Evolutionary conservation across 164 flowering plant genomes (phyloP), one percentile per base, ranked within the genome.

Genomic region (Umbilicus rupestris): DNA sequence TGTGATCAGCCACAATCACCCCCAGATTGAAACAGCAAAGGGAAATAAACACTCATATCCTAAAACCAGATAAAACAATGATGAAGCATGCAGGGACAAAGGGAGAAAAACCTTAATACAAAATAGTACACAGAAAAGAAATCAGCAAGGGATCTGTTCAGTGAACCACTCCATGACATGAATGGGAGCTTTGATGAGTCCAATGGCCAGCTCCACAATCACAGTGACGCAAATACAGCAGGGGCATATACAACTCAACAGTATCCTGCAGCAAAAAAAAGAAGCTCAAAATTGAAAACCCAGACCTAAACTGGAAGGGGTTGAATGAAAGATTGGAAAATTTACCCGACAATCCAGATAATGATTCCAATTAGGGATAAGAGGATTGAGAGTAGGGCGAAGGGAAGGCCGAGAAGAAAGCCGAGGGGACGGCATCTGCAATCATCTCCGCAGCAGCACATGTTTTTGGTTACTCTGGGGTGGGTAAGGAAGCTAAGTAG

Each of bases 321-420:
- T 35, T 35, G 37, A 35, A 7, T 0, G 8, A 62, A 5, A 62
- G 15, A 35, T 3, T 35, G 42, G 62, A 41, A 45, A 12, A 73
- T 75, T 16, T 39, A 86, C 94, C 94, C 94, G 49, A 88, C 75
- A 46, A 86, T 81, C 94, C 94, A 88, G 69, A 88, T 41, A 64
- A 84, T n/a, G 62, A 83, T 74, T 39, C 90, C 94, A 30, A 86
- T 74, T 62, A 83, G 42, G 73, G 88, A 84, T 74, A 87, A n/a
- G 63, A 85, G 69, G 37, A 84, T 78, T 15, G 85, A 52, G 66
- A 85, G 74, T 50, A 87, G 73, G 66, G 86, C 91, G 75, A 86
- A 86, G 68, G 91, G 94, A 10, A 88, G 82, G 52, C 91, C 90
- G 19, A 88, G 17, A 0, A 88, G 80, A 49, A 88, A 88, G 22